These are phyloP conservation scores for Physcomitrium patens DNA, from an alignment of 225 moss, liverwort and hornwort species.

Conservation along the genomic window DNA sequence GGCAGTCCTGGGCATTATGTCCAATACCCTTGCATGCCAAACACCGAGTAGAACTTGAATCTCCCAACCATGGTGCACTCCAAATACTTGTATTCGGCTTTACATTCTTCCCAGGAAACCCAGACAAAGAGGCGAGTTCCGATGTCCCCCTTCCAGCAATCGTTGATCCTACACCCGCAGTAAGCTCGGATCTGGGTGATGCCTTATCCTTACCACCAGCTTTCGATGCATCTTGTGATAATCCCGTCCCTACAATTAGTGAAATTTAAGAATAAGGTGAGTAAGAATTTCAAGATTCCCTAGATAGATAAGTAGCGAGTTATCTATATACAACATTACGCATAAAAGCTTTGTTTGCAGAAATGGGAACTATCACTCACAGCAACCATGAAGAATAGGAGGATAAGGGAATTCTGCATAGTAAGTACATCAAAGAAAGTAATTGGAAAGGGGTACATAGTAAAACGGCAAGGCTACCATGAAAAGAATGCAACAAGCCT, in stretches of 20 bases:
- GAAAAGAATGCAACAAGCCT: no score
- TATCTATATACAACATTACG: no score
- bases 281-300: conserved; percentile 13
- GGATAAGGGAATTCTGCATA: no score
- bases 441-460: no score
- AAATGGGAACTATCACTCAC: no score
- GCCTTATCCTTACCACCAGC: conserved; percentile 47
- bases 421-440: no score
- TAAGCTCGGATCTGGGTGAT: conserved; percentile 40
- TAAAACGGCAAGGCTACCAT: conserved; percentile 6
- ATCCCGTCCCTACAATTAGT: conserved; percentile 41
- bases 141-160: conserved; percentile 37
- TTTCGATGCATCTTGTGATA: conserved; percentile 42
- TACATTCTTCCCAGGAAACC: conserved; percentile 42
- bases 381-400: no score
- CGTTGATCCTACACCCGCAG: conserved; percentile 29
- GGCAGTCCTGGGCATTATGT: conserved; percentile 69
- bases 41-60: conserved; percentile 59
- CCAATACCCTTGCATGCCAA: conserved; percentile 73
- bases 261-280: conserved; percentile 4
- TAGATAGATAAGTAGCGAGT: conserved; percentile 1
- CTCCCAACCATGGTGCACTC: conserved; percentile 61
- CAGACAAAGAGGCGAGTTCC: conserved; percentile 36
- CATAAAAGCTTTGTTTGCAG: no score
- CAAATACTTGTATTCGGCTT: conserved; percentile 44